phyloP scores from a whole-genome alignment of 306 rosid species.

The Inga leiocalycina region DNA sequence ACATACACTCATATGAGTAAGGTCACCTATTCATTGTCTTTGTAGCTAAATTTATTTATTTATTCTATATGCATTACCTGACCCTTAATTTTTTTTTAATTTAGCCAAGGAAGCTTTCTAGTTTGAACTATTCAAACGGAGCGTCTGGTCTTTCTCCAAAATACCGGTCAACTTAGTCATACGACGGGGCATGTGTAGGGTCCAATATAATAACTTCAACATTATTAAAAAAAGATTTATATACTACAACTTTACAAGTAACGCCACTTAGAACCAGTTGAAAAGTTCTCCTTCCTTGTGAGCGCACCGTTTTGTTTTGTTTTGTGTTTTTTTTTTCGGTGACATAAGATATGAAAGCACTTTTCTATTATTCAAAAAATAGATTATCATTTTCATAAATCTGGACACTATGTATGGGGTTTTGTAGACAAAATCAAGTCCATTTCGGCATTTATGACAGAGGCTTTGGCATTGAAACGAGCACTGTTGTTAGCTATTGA shows the following conservation, averaged over 20 bases:
- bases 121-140: constrained; percentile 35
- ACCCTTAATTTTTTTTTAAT: too few species aligned
- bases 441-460: too few species aligned
- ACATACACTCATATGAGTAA: background rate
- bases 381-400: background rate
- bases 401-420: too few species aligned
- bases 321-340: too few species aligned
- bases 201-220: background rate
- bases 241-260: background rate
- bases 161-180: constrained; percentile 1
- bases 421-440: too few species aligned
- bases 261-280: too few species aligned
- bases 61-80: background rate
- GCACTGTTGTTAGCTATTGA: too few species aligned
- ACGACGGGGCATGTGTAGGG: background rate
- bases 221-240: background rate
- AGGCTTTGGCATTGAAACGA: too few species aligned
- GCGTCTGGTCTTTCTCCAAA: constrained; percentile 13
- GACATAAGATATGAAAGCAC: background rate
- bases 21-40: background rate
- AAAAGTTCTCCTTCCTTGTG: background rate
- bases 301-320: background rate
- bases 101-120: background rate
- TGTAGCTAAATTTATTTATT: background rate
- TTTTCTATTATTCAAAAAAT: background rate